phyloP scores from a whole-genome alignment of 768 basidiomycete genomes.

The Rhodotorula graminis region DNA sequence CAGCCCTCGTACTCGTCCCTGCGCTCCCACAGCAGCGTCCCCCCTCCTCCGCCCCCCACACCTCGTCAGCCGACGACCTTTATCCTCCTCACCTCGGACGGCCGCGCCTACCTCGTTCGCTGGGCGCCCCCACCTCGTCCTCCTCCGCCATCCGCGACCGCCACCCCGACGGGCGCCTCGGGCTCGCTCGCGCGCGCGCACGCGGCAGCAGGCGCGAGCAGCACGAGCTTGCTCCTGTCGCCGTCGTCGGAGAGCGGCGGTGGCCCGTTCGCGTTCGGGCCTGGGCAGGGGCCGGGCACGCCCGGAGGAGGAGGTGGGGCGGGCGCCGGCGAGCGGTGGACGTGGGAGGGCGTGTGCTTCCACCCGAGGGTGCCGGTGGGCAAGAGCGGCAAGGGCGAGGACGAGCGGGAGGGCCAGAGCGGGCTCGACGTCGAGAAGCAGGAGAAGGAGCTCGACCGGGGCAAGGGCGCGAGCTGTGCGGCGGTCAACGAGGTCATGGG shows the following conservation, averaged over 20 bases:
- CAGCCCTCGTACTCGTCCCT: not conserved
- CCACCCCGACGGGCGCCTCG: too few species aligned
- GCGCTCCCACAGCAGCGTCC: not conserved
- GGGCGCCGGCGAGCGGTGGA: not conserved
- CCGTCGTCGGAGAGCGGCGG: too few species aligned
- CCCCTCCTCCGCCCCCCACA: not conserved
- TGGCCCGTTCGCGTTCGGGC: not conserved
- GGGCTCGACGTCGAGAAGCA: not conserved
- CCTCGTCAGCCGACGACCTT: slow-evolving; percentile 1
- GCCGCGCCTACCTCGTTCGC: slow-evolving; percentile 39
- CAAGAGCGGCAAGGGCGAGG: too few species aligned
- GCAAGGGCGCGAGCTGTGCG: slow-evolving; percentile 18
- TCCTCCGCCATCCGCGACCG: too few species aligned
- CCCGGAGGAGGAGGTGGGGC: not conserved
- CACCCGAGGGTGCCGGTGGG: slow-evolving; percentile 1
- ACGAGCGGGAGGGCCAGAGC: not conserved
- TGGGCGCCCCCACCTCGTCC: slow-evolving; percentile 14
- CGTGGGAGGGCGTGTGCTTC: slow-evolving; percentile 31
- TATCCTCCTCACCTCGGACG: slow-evolving; percentile 39
- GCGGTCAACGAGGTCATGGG: slow-evolving; percentile 20
- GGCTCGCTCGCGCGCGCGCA: too few species aligned
- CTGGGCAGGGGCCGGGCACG: not conserved
- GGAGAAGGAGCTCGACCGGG: slow-evolving; percentile 28
- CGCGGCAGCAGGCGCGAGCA: not conserved
- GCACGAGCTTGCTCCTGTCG: not conserved